Percentiles rank a stretch among this genome's conserved stretches.
These are phyloP conservation scores for Malus hybrid DNA, from an alignment of 331 rosid genomes.

Conservation along the genomic window DNA sequence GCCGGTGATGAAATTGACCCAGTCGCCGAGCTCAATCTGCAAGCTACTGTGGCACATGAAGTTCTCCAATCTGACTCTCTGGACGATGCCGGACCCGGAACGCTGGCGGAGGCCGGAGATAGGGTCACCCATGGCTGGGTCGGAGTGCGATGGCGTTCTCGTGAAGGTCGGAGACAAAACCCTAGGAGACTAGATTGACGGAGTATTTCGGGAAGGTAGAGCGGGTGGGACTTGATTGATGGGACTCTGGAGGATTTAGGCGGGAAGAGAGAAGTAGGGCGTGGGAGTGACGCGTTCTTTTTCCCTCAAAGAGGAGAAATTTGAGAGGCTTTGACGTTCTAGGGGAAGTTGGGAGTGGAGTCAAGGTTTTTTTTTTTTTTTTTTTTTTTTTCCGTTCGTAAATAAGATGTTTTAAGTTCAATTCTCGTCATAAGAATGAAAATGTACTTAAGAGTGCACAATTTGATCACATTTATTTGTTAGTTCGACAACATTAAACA, in stretches of 20 bases:
- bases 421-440: no score
- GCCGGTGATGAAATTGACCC: constrained; percentile 79
- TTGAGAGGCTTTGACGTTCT: no score
- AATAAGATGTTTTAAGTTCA: no score
- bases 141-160: neutral
- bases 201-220: neutral
- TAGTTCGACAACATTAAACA: no score
- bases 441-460: no score
- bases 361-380: no score
- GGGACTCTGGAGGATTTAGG: constrained; percentile 1
- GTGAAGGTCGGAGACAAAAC: neutral
- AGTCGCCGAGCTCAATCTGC: constrained; percentile 61
- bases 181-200: neutral
- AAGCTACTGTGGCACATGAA: constrained; percentile 86
- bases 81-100: constrained; percentile 54
- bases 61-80: constrained; percentile 62
- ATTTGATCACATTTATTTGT: no score
- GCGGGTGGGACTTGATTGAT: neutral
- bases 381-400: no score
- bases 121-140: constrained; percentile 30
- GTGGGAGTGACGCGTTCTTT: neutral
- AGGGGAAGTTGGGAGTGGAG: no score
- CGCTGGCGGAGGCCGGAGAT: constrained; percentile 10
- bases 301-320: no score
- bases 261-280: constrained; percentile 20